phyloP scores from a whole-genome alignment of 2,329 filamentous ascomycete genomes.

The Cadophora sp. region DNA sequence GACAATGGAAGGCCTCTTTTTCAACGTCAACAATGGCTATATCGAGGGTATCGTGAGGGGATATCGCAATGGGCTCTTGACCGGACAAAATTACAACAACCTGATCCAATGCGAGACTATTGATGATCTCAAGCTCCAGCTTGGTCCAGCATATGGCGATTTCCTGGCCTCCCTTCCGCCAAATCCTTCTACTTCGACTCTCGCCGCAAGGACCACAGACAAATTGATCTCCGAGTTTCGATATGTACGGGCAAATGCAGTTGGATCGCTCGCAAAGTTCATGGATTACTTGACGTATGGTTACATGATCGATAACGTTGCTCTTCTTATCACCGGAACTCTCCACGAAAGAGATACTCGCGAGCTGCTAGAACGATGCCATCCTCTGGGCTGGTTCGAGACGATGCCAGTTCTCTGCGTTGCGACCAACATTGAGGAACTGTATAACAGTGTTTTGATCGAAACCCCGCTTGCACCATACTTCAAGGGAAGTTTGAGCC shows the following conservation, averaged over 20 bases:
- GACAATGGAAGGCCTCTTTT: constrained; percentile 87
- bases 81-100: constrained; percentile 89
- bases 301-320: constrained; percentile 99
- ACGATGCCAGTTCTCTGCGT: constrained; percentile 98
- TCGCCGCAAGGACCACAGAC: constrained; percentile 94
- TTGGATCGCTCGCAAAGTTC: constrained; percentile 89
- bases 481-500: constrained; percentile 95
- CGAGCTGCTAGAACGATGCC: constrained; percentile 93
- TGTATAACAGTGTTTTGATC: constrained; percentile 97
- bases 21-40: constrained; percentile 93
- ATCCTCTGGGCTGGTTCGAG: constrained; percentile 98
- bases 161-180: constrained; percentile 93
- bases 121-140: constrained; percentile 97
- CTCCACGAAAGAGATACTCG: constrained; percentile 96
- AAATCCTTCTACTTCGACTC: constrained; percentile 93
- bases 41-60: constrained; percentile 62
- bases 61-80: constrained; percentile 94
- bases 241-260: constrained; percentile 93
- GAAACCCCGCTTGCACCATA: constrained; percentile 95
- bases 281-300: constrained; percentile 99
- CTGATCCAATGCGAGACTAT: constrained; percentile 97
- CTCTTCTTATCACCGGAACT: constrained; percentile 95
- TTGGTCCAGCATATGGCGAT: constrained; percentile 95
- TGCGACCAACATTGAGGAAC: constrained; percentile 96
- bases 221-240: constrained; percentile 98